Evolutionary conservation across 2,329 filamentous ascomycete species (phyloP).

Genomic region (Alternaria brassicae): DNA sequence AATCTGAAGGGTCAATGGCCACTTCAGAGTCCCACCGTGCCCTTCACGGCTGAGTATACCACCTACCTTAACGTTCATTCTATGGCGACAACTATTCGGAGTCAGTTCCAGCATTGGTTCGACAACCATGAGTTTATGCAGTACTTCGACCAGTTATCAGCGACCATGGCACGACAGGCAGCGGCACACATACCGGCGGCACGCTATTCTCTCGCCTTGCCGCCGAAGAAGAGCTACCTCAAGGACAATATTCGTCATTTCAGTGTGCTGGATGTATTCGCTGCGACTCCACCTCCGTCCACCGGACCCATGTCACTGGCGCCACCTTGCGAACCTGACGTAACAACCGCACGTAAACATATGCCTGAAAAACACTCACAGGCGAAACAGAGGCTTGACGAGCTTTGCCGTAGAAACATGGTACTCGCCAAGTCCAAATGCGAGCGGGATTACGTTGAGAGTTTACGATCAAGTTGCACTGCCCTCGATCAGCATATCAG

Average conservation of each 20-base stretch:
- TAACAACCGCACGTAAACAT: slow-evolving; percentile 1
- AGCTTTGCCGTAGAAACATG: slow-evolving; percentile 19
- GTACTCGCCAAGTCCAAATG: slow-evolving; percentile 16
- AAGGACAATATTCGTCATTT: slow-evolving; percentile 4
- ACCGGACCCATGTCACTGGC: not conserved
- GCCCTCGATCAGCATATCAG: slow-evolving; percentile 18
- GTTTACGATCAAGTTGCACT: slow-evolving; percentile 25
- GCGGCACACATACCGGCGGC: not conserved
- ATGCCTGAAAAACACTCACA: not conserved
- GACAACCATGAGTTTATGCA: slow-evolving; percentile 51
- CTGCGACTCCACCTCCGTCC: not conserved
- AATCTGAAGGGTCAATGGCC: slow-evolving; percentile 32
- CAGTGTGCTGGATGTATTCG: slow-evolving; percentile 12
- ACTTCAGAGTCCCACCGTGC: slow-evolving; percentile 11
- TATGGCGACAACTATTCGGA: slow-evolving; percentile 27
- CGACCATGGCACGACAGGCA: slow-evolving; percentile 16
- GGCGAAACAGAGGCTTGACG: slow-evolving; percentile 12
- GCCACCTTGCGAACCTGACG: slow-evolving; percentile 9
- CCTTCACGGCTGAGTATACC: not conserved
- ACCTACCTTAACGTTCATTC: slow-evolving; percentile 22
- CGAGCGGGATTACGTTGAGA: slow-evolving; percentile 31
- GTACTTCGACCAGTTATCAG: slow-evolving; percentile 32
- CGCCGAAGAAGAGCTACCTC: not conserved
- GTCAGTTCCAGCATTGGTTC: slow-evolving; percentile 35
- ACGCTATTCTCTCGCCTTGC: not conserved